phyloP scores from a whole-genome alignment of 352 stramenopile species.

The Pythium apleroticum region DNA sequence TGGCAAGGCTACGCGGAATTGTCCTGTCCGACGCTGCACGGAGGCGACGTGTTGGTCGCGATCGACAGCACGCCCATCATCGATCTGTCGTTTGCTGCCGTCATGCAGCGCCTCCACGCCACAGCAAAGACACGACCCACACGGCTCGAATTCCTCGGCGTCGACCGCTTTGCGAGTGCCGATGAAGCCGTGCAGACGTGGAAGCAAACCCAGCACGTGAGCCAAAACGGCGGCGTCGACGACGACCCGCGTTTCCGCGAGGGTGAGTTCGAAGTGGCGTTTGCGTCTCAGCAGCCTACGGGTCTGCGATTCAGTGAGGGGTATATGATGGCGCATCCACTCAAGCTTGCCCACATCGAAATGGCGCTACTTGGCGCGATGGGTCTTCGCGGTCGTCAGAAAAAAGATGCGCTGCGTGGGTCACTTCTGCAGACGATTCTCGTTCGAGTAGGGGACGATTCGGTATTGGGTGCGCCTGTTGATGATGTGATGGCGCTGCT shows the following conservation, averaged over 20 bases:
- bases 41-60: slow-evolving; percentile 37
- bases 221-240: neutral
- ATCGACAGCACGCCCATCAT: slow-evolving; percentile 26
- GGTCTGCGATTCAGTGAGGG: slow-evolving; percentile 36
- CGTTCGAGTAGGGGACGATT: slow-evolving; percentile 31
- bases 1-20: slow-evolving; percentile 34
- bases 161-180: slow-evolving; percentile 28
- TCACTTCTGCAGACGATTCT: slow-evolving; percentile 26
- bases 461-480: slow-evolving; percentile 33
- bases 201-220: slow-evolving; percentile 19
- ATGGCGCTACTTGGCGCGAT: slow-evolving; percentile 11
- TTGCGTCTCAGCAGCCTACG: slow-evolving; percentile 33
- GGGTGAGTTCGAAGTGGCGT: slow-evolving; percentile 43
- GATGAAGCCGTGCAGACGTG: slow-evolving; percentile 27
- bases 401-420: neutral
- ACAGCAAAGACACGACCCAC: slow-evolving; percentile 24
- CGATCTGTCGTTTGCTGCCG: slow-evolving; percentile 25
- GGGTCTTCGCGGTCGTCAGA: neutral
- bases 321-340: slow-evolving; percentile 38
- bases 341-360: slow-evolving; percentile 33
- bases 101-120: slow-evolving; percentile 31
- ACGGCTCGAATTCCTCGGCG: slow-evolving; percentile 32
- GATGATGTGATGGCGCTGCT: slow-evolving; percentile 35
- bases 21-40: slow-evolving; percentile 27
- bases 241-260: slow-evolving; percentile 24